Evolutionary conservation across 768 basidiomycete species (phyloP), one percentile per base, ranked within the genome.

Genomic region (Tephrocybe sp.): DNA sequence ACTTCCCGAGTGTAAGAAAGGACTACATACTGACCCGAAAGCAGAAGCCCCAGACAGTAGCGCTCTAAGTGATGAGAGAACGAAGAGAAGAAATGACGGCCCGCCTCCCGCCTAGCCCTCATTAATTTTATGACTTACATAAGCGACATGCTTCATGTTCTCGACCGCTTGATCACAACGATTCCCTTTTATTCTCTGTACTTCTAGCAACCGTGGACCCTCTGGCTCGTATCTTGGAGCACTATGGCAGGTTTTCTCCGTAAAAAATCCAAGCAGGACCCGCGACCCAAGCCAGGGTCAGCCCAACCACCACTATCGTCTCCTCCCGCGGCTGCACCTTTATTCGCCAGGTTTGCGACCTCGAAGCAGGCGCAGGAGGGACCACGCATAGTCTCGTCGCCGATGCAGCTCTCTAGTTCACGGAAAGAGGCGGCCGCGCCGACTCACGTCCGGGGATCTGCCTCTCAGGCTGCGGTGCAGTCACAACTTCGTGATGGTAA

Each of bases 231-330:
- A 48, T 48, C 38, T 39, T 41, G 34, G 48, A 36, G 3, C 21
- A 64, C 68, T 65, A 81, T 83, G 81, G 74, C 77, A 58, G 74
- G 73, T 63, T 81, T 83, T 69, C 70, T 81, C 65, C 81, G 77
- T 69, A 81, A 69, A 70, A 80, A 78, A 62, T 53, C 59, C 10
- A 78, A 72, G 48, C 65, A 64, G 46, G 68, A 68, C n/a, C 52
- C 54, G 32, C 64, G 45, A 40, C 45, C 40, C 47, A 64, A 56
- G 36, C 50, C 50, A 20, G 47, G 32, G 36, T 36, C 53, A 46
- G 47, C 44, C 45, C 49, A 55, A 54, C 36, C 50, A 32, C 15
- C 49, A 45, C 55, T 55, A 10, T 30, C 28, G 28, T 30, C 28
- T 30, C 17, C 59, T 34, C 12, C 56, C 36, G 17, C 55, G 15